These are phyloP conservation scores for Trichosporon ovoides DNA, from an alignment of 1,284 basidiomycete species.

Conservation along the genomic window DNA sequence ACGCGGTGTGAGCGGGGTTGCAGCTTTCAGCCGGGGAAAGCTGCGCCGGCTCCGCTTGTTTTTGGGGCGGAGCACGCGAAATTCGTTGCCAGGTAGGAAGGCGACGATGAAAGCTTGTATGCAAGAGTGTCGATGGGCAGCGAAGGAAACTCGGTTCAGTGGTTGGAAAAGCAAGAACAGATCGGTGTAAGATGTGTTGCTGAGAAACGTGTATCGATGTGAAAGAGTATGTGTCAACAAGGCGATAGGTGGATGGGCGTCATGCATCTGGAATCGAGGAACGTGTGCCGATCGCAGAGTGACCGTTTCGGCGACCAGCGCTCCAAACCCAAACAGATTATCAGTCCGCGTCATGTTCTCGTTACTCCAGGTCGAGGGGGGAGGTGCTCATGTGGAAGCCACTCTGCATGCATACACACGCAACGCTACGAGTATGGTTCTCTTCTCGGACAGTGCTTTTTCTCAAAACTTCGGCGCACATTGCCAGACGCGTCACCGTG, in stretches of 20 bases:
- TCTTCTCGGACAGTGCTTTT: no score
- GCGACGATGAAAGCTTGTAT: neutral
- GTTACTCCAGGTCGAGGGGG: no score
- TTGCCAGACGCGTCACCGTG: neutral
- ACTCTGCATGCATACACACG: neutral
- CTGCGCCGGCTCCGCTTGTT: conserved; percentile 3
- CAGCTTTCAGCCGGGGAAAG: conserved; percentile 3
- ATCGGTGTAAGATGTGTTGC: neutral
- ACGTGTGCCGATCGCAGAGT: conserved; percentile 5
- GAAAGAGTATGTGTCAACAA: conserved; percentile 3
- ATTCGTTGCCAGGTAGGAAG: neutral
- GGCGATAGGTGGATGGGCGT: neutral
- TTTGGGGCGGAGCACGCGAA: neutral
- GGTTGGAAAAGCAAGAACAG: neutral
- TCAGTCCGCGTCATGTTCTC: neutral
- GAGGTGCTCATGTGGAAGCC: neutral
- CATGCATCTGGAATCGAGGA: conserved; percentile 5
- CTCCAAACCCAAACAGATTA: neutral
- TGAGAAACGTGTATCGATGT: neutral
- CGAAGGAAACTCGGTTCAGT: neutral
- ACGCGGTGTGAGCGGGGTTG: conserved; percentile 4
- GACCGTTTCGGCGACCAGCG: neutral
- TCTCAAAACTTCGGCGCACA: neutral
- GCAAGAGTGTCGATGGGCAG: neutral
- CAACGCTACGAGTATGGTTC: neutral